Evolutionary conservation across 257 asterid genomes (phyloP), one percentile per base, ranked within the genome.

Genomic region (Ocimum tenuiflorum): DNA sequence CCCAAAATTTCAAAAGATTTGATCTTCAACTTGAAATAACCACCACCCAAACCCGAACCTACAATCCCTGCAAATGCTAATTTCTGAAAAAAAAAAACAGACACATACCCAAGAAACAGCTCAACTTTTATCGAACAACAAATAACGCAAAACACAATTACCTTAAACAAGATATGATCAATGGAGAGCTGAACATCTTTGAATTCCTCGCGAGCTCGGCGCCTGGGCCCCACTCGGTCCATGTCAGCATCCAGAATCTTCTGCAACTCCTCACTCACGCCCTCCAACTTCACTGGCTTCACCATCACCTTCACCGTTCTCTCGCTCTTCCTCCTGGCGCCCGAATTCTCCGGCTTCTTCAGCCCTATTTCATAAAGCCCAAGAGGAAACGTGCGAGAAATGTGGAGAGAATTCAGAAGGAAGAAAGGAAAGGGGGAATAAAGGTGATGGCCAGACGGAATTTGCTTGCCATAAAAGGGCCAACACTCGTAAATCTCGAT

Each of bases 111-210:
- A 3, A 2, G 13, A 29, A 41, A 27, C 12, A n/a, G 55, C 17
- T 63, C 31, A 29, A 63, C 3, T 20, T 8, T 19, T 8, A 14
- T 3, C 1, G 0, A 8, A 27, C 55, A 45, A 18, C 8, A 52
- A 45, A 61, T 45, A 67, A 29, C 6, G 29, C 39, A 50, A 52
- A 38, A 24, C 31, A 19, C 10, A 31, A 11, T 41, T 65, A 88
- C 98, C 98, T 91, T 88, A 68, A 88, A 91, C 78, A 91, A 70
- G 43, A 89, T 61, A 83, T 91, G 98, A 80, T 88, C 96, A 61
- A 91, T 79, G 63, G 96, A 86, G 68, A 91, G 90, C 68, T 91
- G 98, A 69, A 79, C 78, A 74, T 86, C 75, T 75, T 84, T 91
- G 79, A 91, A 85, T 8, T 95, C 96, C 72, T 91, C 96, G 13